Percentiles rank a stretch among this genome's conserved stretches.
Conservation (phyloP, 2,329 filamentous ascomycete species). For the Fonsecaea pugnacius region DNA sequence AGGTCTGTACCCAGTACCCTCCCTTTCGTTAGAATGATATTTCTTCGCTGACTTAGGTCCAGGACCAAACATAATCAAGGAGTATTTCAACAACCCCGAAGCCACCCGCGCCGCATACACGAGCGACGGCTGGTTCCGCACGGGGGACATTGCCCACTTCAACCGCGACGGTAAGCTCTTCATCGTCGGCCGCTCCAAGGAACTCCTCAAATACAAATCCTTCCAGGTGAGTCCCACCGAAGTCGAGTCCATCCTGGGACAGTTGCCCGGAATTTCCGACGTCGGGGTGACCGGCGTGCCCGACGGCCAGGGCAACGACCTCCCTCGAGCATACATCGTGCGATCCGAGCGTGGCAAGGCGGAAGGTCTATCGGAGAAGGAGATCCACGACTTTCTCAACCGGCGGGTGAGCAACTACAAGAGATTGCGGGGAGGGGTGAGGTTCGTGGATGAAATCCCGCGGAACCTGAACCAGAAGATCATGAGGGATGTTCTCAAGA, state of each 20-base stretch:
- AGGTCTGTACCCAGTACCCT: slow-evolving; percentile 36
- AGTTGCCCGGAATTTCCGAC: slow-evolving; percentile 47
- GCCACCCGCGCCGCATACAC: slow-evolving; percentile 41
- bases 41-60: background rate
- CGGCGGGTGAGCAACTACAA: slow-evolving; percentile 53
- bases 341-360: slow-evolving; percentile 28
- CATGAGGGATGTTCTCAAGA: slow-evolving; percentile 40
- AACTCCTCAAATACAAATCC: slow-evolving; percentile 52
- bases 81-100: slow-evolving; percentile 40
- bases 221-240: slow-evolving; percentile 56
- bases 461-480: slow-evolving; percentile 57
- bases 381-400: slow-evolving; percentile 41
- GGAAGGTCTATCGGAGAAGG: slow-evolving; percentile 43
- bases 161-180: slow-evolving; percentile 45
- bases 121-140: slow-evolving; percentile 49
- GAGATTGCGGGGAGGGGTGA: slow-evolving; percentile 51
- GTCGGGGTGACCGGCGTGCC: slow-evolving; percentile 52
- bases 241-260: slow-evolving; percentile 51
- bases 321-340: slow-evolving; percentile 56
- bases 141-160: slow-evolving; percentile 47
- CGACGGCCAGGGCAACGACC: slow-evolving; percentile 37
- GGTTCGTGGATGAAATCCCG: slow-evolving; percentile 56
- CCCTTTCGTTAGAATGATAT: slow-evolving; percentile 38
- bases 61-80: slow-evolving; percentile 31
- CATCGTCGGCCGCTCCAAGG: slow-evolving; percentile 50